A percentile compares a stretch with the other conserved stretches of the same genome.
Evolutionary conservation across 495 filamentous ascomycete species (phyloP).

Genomic region (Penicillium odoratum): DNA sequence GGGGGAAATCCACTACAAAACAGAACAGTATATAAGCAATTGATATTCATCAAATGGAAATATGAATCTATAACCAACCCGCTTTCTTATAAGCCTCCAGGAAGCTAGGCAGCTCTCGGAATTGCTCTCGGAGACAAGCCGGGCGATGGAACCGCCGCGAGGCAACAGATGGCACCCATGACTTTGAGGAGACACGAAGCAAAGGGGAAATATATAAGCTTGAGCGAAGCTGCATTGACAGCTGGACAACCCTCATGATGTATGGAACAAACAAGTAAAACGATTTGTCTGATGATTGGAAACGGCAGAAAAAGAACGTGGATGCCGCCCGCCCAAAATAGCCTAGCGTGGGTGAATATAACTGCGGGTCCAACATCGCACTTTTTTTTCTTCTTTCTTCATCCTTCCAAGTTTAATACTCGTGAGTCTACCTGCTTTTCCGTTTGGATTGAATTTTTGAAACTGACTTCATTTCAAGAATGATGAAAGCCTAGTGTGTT

Average conservation of each 20-base stretch:
- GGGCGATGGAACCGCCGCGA: constrained; percentile 29
- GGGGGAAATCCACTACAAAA: constrained; percentile 52
- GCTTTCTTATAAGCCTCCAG: constrained; percentile 51
- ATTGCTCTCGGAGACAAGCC: constrained; percentile 28
- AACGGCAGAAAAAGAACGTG: constrained; percentile 22
- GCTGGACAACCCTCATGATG: constrained; percentile 11
- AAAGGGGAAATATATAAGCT: constrained; percentile 38
- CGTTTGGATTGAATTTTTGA: neutral
- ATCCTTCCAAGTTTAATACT: constrained; percentile 99
- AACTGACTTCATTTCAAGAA: constrained; percentile 60
- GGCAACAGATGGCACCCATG: constrained; percentile 14
- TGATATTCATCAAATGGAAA: neutral
- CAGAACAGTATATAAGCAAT: constrained; percentile 13
- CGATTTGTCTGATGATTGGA: constrained; percentile 10
- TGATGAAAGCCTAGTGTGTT: constrained; percentile 99
- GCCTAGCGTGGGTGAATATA: constrained; percentile 31
- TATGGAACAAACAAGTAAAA: constrained; percentile 1
- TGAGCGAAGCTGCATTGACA: constrained; percentile 21
- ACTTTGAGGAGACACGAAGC: constrained; percentile 21
- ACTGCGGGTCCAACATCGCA: constrained; percentile 20
- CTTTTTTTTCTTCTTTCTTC: constrained; percentile 60
- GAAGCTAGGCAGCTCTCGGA: constrained; percentile 25
- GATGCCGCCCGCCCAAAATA: constrained; percentile 28
- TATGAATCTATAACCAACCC: constrained; percentile 34
- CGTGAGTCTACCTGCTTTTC: constrained; percentile 57